Conservation (phyloP, 768 basidiomycete genomes). For the Punctularia strigosozonata region DNA sequence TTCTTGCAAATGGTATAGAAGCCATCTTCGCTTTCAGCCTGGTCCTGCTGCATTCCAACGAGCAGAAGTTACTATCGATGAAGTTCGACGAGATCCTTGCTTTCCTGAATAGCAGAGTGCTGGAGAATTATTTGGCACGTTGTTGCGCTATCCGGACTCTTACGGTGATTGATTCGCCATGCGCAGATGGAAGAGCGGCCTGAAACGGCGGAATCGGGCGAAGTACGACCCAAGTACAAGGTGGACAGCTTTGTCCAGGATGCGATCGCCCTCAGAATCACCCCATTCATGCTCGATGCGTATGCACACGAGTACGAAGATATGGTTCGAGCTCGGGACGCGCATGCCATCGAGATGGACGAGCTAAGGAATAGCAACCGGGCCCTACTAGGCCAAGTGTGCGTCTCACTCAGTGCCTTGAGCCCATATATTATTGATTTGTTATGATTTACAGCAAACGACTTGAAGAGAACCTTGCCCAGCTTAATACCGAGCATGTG, state of each 20-base stretch:
- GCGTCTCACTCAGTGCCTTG: conserved; percentile 18
- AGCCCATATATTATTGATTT: conserved; percentile 4
- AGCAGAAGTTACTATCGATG: conserved; percentile 60
- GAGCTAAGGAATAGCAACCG: conserved; percentile 72
- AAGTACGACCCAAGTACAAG: conserved; percentile 38
- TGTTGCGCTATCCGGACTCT: background rate
- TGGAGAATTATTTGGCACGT: conserved; percentile 56
- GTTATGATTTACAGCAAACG: conserved; percentile 43
- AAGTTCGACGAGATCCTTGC: conserved; percentile 88
- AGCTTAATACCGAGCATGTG: conserved; percentile 77
- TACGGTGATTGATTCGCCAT: background rate
- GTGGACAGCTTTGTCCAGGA: conserved; percentile 83
- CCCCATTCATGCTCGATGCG: conserved; percentile 90
- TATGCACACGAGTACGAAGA: conserved; percentile 88
- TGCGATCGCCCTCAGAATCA: conserved; percentile 75
- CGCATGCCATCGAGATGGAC: conserved; percentile 79
- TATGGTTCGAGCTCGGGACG: conserved; percentile 60
- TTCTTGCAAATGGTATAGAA: conserved; percentile 93
- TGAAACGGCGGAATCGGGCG: conserved; percentile 16
- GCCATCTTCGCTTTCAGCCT: conserved; percentile 94
- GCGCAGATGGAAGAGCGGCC: conserved; percentile 12
- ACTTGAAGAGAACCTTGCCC: conserved; percentile 67
- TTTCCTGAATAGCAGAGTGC: conserved; percentile 71
- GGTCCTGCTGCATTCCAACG: conserved; percentile 78
- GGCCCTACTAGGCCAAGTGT: conserved; percentile 69